Evolutionary conservation across 768 basidiomycete species (phyloP), one percentile per base, ranked within the genome.

Genomic region (Terana coerulea): DNA sequence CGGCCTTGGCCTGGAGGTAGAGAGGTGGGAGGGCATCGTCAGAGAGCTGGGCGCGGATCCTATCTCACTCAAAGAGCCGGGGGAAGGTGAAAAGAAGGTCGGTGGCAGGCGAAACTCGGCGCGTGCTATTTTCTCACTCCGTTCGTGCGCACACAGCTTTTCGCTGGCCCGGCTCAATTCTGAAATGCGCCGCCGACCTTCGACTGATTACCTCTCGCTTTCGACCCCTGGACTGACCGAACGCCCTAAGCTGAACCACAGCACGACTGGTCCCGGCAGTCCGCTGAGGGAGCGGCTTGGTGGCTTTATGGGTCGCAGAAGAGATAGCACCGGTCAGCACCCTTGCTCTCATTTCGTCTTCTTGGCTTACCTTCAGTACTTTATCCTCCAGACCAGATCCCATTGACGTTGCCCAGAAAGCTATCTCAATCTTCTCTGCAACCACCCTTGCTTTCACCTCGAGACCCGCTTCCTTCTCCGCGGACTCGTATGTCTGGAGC

Each of bases 41-140:
- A 83, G 85, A 52, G 91, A 92, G 63, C 70, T 77, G 21, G 83
- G 79, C 25, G 76, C 65, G 36, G 88, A 91, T 51, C 94, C 94
- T 15, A 69, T 86, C 30, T 79, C 81, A 34, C 62, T 92, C 60
- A 85, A 84, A 58, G 94, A 95, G 64, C 80, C 90, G 80, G 74
- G 73, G 51, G 91, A 92, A 47, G 71, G 73, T 19, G 93, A 95
- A 75, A 91, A 86, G 75, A 95, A 93, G 88, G 93, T 93, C 17
- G 34, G 40, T 45, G 49, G 54, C 51, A 52, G 45, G 25, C 42
- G 25, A 35, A 53, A 53, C 48, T 42, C 47, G 42, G 35, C 21
- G 47, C 52, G 31, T 24, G 49, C 28, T 25, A 29, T 49, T 29
- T 19, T 58, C 51, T 60, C 28, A 46, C 44, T 37, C 45, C 41